Evolutionary conservation across 768 basidiomycete species (phyloP), one percentile per base, ranked within the genome.

Genomic region (Suillus plorans): DNA sequence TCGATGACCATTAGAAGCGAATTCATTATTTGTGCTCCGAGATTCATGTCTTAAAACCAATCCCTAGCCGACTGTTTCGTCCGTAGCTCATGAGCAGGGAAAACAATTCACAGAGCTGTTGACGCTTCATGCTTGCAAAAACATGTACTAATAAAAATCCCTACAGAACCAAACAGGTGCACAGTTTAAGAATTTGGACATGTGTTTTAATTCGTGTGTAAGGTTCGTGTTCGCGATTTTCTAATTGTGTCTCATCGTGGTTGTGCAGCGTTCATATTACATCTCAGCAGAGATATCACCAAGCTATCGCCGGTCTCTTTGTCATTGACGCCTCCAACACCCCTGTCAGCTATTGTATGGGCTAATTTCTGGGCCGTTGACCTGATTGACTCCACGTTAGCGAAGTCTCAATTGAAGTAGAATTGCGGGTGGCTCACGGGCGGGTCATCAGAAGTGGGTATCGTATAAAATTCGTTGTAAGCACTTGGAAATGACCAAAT

Each of bases 301-400:
- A 84, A 76, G 49, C 25, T 16, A 52, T 28, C 56, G 74, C 79
- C 22, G 90, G 91, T 4, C 78, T 92, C 16, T 90, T 92, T 78
- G 86, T 92, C 67, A 82, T 91, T 16, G 90, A 92, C 70, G 84
- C 91, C 63, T 81, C 72, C 61, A 76, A 83, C 2, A 89, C 91
- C 88, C 90, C 91, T 14, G 81, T 84, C 60, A 89, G 90, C 0
- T 90, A 88, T 71, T 80, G 83, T 61, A 77, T 85, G 82, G 82
- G 87, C 76, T 78, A 89, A 89, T 75, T 89, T 77, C 61, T 84
- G 83, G 83, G 76, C 80, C 4, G 77, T 80, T 53, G 85, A 85
- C 12, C 78, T 22, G 12, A 22, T 47, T 47, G 2, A 5, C n/a
- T 12, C 81, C 13, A 25, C 13, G 7, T 14, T 50, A 7, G 14